These are phyloP conservation scores for Neospermospora avenae DNA, from an alignment of 2,329 filamentous ascomycete genomes.

Conservation along the genomic window DNA sequence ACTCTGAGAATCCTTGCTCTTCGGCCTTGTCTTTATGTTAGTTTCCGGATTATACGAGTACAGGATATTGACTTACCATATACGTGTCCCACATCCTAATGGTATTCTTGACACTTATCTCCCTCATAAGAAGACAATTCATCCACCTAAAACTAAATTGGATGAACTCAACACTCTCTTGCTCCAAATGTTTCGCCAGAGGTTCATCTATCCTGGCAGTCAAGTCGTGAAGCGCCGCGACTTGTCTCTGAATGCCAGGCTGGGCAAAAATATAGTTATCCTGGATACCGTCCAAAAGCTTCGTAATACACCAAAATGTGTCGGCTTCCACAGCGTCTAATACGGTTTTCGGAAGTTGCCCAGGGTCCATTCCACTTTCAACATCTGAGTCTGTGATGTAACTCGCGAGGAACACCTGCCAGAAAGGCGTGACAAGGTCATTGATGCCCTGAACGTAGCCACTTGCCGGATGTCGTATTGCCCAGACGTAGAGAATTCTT, in stretches of 20 bases:
- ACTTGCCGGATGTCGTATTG: slow-evolving; percentile 92
- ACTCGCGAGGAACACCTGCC: slow-evolving; percentile 91
- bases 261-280: slow-evolving; percentile 99
- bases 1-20: slow-evolving; percentile 97
- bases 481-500: slow-evolving; percentile 95
- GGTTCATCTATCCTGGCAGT: slow-evolving; percentile 83
- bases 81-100: slow-evolving; percentile 99
- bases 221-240: slow-evolving; percentile 81
- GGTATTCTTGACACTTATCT: slow-evolving; percentile 93
- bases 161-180: slow-evolving; percentile 94
- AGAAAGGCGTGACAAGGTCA: slow-evolving; percentile 95
- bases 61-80: slow-evolving; percentile 64
- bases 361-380: slow-evolving; percentile 93
- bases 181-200: slow-evolving; percentile 84
- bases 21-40: slow-evolving; percentile 65
- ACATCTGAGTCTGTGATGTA: slow-evolving; percentile 95
- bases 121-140: slow-evolving; percentile 97
- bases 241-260: slow-evolving; percentile 93
- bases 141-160: slow-evolving; percentile 99
- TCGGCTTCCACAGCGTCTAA: slow-evolving; percentile 96
- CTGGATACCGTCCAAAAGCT: slow-evolving; percentile 96
- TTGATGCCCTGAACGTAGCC: slow-evolving; percentile 99
- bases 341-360: slow-evolving; percentile 84
- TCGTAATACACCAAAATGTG: slow-evolving; percentile 97
- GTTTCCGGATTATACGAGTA: background rate